Base-by-base conservation (phyloP, 1,284 basidiomycete species). In the Mycena sp. region DNA sequence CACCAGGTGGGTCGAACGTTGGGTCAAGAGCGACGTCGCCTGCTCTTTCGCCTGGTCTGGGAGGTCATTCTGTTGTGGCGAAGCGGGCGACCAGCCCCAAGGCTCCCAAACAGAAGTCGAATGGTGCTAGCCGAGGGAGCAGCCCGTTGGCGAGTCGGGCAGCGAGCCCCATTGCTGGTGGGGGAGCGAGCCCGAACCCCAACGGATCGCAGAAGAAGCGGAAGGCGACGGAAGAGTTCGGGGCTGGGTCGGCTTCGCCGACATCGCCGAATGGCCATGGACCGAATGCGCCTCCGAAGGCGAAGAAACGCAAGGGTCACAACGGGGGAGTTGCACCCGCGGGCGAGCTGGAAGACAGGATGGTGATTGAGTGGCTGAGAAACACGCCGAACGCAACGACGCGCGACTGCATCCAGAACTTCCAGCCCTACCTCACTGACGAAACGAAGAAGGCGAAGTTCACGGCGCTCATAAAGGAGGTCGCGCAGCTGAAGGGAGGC, bases 31-130 rank as follows among this genome's bases (percentile, higher is more conserved):
- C 88, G 14, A 83, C 83, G 14, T 90, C 90, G 3, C 88, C 88
- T 4, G 77, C 78, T 6, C 79, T 82, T 10, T 77, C 80, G 4
- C 80, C 84, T 23, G 77, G 80, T 44, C 80, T 88, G 67, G 84
- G 89, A 54, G 87, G 90, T 2, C 89, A 92, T 77, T 89, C 88
- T 2, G 72, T 93, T 38, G 85, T 94, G n/a, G 93, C 93, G 12
- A 91, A 90, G 74, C 87, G 92, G 12, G 92, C 92, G 1, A 93
- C 91, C 4, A 92, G 90, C 64, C 91, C 91, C 9, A 90, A 91
- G 69, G 80, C 77, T 32, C 84, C 84, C 3, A 90, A 89, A 72
- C 78, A 80, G 6, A 89, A 85, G 69, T 64, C 80, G 19, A 75
- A 72, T 57, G 79, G 76, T 52, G 65, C 77, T 12, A 88, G 84